Percentiles rank a stretch among this genome's conserved stretches.
phyloP scores from a whole-genome alignment of 73 alveolate genomes.

The Breviolum minutum region DNA sequence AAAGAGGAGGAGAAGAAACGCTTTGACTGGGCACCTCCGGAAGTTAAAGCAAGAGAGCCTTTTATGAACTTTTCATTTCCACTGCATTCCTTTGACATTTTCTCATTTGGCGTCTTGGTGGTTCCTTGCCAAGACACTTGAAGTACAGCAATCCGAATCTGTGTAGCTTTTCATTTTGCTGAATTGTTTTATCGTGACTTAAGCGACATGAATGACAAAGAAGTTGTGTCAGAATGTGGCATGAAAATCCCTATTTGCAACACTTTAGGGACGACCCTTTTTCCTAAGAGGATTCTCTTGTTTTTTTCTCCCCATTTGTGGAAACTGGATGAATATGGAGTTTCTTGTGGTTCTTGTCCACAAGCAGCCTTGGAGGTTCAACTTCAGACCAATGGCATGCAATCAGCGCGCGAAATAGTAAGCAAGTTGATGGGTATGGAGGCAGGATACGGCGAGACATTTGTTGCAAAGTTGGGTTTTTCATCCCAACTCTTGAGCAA shows the following conservation, averaged over 20 bases:
- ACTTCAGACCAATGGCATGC: constrained; percentile 72
- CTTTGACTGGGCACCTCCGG: constrained; percentile 93
- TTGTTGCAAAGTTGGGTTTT: constrained; percentile 28
- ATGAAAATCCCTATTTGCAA: not conserved
- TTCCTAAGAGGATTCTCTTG: not conserved
- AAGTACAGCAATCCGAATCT: not conserved
- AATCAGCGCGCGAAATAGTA: constrained; percentile 68
- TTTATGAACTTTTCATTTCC: constrained; percentile 59
- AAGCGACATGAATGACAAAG: no score
- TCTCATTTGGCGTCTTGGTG: constrained; percentile 65
- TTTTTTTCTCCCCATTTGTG: not conserved
- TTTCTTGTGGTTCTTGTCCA: no score
- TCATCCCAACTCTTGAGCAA: not conserved
- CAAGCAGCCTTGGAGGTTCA: constrained; percentile 20
- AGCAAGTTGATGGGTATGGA: constrained; percentile 57
- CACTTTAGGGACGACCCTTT: no score
- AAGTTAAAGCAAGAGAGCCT: constrained; percentile 59
- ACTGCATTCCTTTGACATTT: constrained; percentile 67
- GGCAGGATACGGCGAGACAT: not conserved
- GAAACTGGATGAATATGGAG: no score
- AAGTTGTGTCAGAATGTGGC: not conserved
- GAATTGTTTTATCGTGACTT: not conserved
- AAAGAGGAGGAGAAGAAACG: constrained; percentile 86
- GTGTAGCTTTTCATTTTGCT: not conserved
- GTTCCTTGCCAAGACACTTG: not conserved